phyloP scores from a whole-genome alignment of 768 basidiomycete genomes.

The Tylopilus plumbeoviolaceoides region DNA sequence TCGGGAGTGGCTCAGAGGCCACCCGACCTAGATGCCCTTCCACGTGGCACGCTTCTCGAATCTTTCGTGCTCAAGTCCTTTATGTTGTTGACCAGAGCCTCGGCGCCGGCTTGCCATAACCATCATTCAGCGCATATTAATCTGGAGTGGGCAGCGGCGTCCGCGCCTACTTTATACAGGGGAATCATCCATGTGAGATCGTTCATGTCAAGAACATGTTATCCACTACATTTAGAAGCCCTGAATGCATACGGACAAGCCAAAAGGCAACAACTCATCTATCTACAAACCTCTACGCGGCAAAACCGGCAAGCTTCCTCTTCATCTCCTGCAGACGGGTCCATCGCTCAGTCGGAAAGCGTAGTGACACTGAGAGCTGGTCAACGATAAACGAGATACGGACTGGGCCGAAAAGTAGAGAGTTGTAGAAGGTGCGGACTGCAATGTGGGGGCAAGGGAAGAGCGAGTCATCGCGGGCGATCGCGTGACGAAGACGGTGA shows the following conservation, averaged over 20 bases:
- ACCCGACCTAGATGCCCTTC: constrained; percentile 70
- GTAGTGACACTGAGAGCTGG: no score
- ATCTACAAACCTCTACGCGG: no score
- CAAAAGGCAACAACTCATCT: no score
- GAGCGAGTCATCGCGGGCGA: constrained; percentile 64
- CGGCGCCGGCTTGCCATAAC: constrained; percentile 44
- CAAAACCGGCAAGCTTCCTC: no score
- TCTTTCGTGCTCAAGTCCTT: background rate
- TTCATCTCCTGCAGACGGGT: no score
- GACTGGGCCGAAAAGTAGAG: constrained; percentile 78
- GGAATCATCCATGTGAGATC: no score
- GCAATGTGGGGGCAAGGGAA: constrained; percentile 73
- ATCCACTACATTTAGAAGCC: no score
- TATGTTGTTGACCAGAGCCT: constrained; percentile 32
- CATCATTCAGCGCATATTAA: constrained; percentile 38
- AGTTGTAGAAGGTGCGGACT: constrained; percentile 89
- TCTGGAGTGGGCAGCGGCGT: no score
- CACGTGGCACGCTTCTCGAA: constrained; percentile 33
- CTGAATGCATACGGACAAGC: no score
- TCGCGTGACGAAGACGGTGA: constrained; percentile 84
- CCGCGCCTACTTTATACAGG: no score
- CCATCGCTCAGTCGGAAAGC: no score
- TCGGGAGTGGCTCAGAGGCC: constrained; percentile 88
- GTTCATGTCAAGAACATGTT: no score
- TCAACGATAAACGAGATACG: constrained; percentile 79